These are phyloP conservation scores for Rubus idaeus DNA, from an alignment of 306 rosid species.

Conservation along the genomic window DNA sequence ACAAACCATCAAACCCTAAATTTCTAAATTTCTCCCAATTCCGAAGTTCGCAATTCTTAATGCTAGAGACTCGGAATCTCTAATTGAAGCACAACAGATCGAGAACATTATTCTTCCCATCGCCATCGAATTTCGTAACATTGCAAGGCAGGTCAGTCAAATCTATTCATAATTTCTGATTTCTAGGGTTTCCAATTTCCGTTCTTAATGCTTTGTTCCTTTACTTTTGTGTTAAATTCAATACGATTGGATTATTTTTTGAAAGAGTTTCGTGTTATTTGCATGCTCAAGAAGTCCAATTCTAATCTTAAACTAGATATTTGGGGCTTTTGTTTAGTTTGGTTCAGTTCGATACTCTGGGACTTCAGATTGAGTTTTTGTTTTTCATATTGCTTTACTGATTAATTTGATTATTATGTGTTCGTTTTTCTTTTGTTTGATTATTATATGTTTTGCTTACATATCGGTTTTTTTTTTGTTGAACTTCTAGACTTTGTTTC, in stretches of 20 bases:
- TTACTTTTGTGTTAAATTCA: background rate
- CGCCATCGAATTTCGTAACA: conserved; percentile 1
- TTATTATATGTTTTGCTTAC: background rate
- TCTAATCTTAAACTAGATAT: background rate
- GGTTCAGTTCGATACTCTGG: background rate
- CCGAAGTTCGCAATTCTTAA: conserved; percentile 8
- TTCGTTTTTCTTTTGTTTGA: background rate
- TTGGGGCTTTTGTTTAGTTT: background rate
- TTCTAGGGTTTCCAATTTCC: conserved; percentile 21
- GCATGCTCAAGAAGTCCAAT: background rate
- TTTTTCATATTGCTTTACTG: background rate
- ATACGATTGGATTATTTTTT: background rate
- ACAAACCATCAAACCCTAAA: conserved; percentile 24
- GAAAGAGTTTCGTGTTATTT: background rate
- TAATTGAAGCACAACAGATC: background rate
- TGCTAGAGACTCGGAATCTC: background rate
- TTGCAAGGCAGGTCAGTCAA: conserved; percentile 30
- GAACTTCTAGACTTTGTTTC: background rate
- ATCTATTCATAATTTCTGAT: conserved; percentile 24
- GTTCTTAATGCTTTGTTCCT: background rate
- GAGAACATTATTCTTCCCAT: background rate
- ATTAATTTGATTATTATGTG: background rate
- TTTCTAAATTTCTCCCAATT: conserved; percentile 18
- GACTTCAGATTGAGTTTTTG: background rate
- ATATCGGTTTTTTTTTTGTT: background rate